Evolutionary conservation across 768 basidiomycete genomes (phyloP).

Genomic region (Termitomyces sp.): DNA sequence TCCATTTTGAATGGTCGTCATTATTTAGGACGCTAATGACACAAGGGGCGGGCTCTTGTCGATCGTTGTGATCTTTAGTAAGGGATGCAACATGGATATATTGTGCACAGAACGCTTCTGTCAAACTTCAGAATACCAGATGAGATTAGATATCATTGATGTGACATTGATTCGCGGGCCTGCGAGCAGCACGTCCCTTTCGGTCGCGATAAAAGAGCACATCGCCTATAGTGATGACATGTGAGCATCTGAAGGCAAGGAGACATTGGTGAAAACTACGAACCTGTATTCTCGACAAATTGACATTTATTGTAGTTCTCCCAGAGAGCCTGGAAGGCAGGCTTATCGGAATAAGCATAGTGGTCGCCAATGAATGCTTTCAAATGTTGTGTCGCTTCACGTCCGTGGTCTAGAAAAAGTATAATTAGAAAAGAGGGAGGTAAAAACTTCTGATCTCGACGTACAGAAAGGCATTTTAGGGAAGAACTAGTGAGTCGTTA

Average conservation of each 20-base stretch:
- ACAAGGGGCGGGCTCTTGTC: too few species aligned
- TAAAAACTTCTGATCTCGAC: conserved; percentile 10
- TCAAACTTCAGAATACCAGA: neutral
- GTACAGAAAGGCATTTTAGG: conserved; percentile 55
- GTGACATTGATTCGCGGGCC: neutral
- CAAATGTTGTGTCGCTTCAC: conserved; percentile 44
- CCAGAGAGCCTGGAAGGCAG: conserved; percentile 44
- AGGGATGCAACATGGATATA: too few species aligned
- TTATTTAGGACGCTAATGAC: too few species aligned
- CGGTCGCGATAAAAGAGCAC: conserved; percentile 4
- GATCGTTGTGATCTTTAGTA: too few species aligned
- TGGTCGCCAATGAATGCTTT: conserved; percentile 45
- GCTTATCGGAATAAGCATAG: conserved; percentile 38
- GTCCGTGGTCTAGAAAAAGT: conserved; percentile 37
- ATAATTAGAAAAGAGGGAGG: neutral
- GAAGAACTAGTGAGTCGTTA: conserved; percentile 41
- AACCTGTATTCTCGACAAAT: conserved; percentile 54
- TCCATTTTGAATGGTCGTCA: too few species aligned
- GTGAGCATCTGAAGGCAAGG: neutral
- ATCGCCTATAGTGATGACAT: neutral
- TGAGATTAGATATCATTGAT: neutral
- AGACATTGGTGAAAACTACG: neutral
- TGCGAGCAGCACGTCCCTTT: neutral
- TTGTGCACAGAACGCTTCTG: too few species aligned
- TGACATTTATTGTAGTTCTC: conserved; percentile 50